Evolutionary conservation across 2,329 filamentous ascomycete genomes (phyloP), one percentile per base, ranked within the genome.

Genomic region (Fusarium domesticum): DNA sequence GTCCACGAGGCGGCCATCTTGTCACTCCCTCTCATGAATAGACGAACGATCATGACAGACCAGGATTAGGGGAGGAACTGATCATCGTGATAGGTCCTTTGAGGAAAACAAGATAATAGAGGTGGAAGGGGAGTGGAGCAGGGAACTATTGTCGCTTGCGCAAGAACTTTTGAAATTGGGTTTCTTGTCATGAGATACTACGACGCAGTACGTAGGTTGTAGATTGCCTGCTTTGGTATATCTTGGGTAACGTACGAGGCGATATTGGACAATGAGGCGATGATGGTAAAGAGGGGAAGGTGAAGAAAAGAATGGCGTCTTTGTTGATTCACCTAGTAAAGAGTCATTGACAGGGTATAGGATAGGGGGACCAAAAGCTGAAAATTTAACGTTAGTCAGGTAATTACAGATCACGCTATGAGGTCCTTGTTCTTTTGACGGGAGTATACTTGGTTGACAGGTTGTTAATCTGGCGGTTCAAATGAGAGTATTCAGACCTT

Each of bases 81-180:
- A 25, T n/a, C n/a, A n/a, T 20, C 28, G 20, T 46, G 54, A 56
- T 59, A 50, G 54, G 49, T 18, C 39, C 15, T 8, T n/a, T 23
- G 18, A 15, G 23, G 23, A 12, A 28, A 28, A 12, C 23, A 11
- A 28, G 18, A 25, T 12, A 15, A 19, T 6, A 35, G 18, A 15
- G 10, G 11, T 8, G 28, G 30, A 15, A 44, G 32, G 18, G 16
- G 16, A 40, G 43, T 55, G 51, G 53, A 25, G 51, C 33, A 42
- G 43, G 43, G 53, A 56, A 56, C 50, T 56, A 54, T 52, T 55
- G 53, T 54, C 42, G 35, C 34, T 23, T 35, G 19, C 17, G 32
- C 10, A 31, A 42, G 50, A 37, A 51, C 50, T 53, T 53, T 53
- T 47, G 51, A 54, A 16, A 33, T 28, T 8, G 14, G 37, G 31